These are phyloP conservation scores for Fulvia fulva DNA, from an alignment of 2,329 filamentous ascomycete species.

Conservation along the genomic window DNA sequence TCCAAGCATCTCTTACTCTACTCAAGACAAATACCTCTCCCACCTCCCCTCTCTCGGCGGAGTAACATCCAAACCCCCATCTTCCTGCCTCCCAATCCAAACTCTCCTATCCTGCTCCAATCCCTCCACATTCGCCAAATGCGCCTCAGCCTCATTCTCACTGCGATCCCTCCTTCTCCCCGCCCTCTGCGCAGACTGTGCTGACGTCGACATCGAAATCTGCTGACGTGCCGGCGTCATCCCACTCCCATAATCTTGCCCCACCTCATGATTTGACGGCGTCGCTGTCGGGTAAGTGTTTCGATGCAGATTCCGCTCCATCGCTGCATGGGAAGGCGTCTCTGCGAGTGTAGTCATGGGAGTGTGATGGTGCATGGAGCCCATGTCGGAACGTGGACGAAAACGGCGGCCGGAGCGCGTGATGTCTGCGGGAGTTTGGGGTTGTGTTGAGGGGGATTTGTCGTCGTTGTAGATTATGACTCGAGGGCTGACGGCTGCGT, in stretches of 20 bases:
- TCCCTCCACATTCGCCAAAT: conserved; percentile 15
- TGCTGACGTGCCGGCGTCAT: neutral
- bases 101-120: conserved; percentile 25
- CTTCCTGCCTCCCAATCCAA: conserved; percentile 21
- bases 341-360: neutral
- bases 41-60: conserved; percentile 31
- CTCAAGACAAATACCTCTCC: conserved; percentile 27
- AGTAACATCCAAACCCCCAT: conserved; percentile 27
- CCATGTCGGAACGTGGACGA: conserved; percentile 18
- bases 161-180: conserved; percentile 3
- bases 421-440: conserved; percentile 35
- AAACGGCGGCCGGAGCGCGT: conserved; percentile 10
- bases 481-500: conserved; percentile 15
- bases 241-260: neutral
- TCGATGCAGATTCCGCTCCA: conserved; percentile 10
- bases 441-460: conserved; percentile 26
- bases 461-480: conserved; percentile 33
- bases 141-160: conserved; percentile 28
- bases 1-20: neutral
- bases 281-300: conserved; percentile 7
- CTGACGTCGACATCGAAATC: no score
- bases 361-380: neutral
- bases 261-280: neutral
- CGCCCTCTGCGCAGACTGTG: neutral
- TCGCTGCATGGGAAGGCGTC: neutral